These are phyloP conservation scores for Alternaria novae-zelandiae DNA, from an alignment of 2,329 filamentous ascomycete species.

Conservation along the genomic window DNA sequence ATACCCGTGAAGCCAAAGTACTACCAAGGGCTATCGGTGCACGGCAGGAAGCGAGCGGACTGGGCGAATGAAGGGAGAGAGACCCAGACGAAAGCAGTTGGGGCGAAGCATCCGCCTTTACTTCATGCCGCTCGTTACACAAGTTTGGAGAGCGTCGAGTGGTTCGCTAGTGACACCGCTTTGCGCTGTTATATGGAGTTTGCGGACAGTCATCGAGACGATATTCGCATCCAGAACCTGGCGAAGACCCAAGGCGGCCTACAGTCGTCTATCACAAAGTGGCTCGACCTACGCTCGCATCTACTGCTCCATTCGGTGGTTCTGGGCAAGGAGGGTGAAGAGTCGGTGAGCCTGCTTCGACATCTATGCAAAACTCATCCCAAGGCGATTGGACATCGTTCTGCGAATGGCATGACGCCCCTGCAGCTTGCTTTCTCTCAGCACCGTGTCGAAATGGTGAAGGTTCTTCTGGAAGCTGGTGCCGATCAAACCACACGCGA, in stretches of 20 bases:
- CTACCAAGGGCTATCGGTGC: conserved; percentile 71
- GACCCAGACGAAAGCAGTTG: conserved; percentile 1
- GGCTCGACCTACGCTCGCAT: conserved; percentile 55
- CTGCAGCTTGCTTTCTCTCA: conserved; percentile 70
- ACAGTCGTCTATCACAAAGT: conserved; percentile 66
- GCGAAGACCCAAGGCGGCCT: conserved; percentile 67
- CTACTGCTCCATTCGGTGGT: conserved; percentile 69
- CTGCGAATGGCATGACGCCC: conserved; percentile 65
- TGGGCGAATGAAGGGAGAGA: conserved; percentile 60
- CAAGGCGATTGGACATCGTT: conserved; percentile 67
- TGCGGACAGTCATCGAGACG: conserved; percentile 64
- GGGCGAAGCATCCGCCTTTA: conserved; percentile 59
- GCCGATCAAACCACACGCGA: conserved; percentile 73
- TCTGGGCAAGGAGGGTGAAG: conserved; percentile 41
- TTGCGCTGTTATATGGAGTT: conserved; percentile 73
- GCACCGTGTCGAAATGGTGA: conserved; percentile 61
- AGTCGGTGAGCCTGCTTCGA: conserved; percentile 64
- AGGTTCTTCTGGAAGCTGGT: conserved; percentile 69
- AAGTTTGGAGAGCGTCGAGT: conserved; percentile 73
- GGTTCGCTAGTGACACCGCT: conserved; percentile 76
- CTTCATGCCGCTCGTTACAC: conserved; percentile 64
- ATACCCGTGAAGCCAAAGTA: conserved; percentile 69
- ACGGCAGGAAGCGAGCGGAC: conserved; percentile 74
- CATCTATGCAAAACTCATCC: conserved; percentile 71
- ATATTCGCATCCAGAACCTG: conserved; percentile 68